Percentiles rank a stretch among this genome's conserved stretches.
Conservation (phyloP, 176 grass and related monocot genomes). For the Panicum miliaceum region DNA sequence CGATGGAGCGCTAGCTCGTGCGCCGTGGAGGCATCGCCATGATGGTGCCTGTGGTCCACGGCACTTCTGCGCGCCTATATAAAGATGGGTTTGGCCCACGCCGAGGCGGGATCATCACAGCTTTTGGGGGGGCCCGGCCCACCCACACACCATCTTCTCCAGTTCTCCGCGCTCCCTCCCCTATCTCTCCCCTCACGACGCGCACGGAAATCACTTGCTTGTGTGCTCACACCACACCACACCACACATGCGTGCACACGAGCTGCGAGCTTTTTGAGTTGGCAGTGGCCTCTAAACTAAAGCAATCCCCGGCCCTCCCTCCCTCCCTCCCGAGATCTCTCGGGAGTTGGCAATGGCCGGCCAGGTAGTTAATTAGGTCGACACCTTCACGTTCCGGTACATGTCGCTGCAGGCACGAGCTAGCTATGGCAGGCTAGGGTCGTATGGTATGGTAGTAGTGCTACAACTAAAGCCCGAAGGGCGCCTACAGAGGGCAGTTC, state of each 20-base stretch:
- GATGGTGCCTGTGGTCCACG: conserved; percentile 57
- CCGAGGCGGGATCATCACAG: conserved; percentile 9
- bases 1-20: conserved; percentile 31
- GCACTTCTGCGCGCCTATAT: not conserved
- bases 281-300: conserved; percentile 1
- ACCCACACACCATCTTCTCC: not conserved
- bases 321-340: not conserved
- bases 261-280: not conserved
- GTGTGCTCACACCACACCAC: conserved; percentile 43
- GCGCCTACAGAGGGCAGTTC: not conserved
- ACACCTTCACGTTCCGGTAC: conserved; percentile 49
- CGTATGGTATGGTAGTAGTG: conserved; percentile 4
- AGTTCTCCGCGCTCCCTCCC: not conserved
- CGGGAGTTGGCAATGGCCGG: not conserved
- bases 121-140: conserved; percentile 27
- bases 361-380: conserved; percentile 33
- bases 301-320: not conserved
- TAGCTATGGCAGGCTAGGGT: not conserved
- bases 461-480: not conserved
- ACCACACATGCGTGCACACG: conserved; percentile 37
- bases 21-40: conserved; percentile 42
- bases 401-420: conserved; percentile 33
- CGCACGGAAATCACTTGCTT: conserved; percentile 24
- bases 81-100: conserved; percentile 40
- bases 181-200: not conserved